Evolutionary conservation across 1,139 yeast species (phyloP).

Genomic region (Magnusiomyces suaveolens): DNA sequence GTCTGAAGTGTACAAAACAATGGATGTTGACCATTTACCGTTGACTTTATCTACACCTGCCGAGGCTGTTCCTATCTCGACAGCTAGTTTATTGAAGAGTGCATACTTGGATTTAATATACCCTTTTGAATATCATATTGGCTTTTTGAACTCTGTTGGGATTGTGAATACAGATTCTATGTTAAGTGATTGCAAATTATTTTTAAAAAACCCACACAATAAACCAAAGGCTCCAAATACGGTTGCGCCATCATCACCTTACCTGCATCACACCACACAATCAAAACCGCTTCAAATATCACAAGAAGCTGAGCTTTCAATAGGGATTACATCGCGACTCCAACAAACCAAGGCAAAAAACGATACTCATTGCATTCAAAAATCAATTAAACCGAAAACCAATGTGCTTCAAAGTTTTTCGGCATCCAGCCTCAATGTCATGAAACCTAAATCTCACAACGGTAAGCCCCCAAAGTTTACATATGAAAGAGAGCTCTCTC

Average conservation of each 20-base stretch:
- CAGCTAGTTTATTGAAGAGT: not conserved
- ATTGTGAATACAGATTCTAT: slow-evolving; percentile 10
- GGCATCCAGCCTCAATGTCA: not conserved
- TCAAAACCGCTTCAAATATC: not conserved
- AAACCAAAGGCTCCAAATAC: too few species aligned
- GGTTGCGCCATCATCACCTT: not conserved
- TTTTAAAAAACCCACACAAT: not conserved
- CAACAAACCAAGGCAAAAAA: not conserved
- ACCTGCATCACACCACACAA: not conserved
- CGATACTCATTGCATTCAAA: not conserved
- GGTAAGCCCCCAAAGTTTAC: too few species aligned
- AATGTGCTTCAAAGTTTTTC: not conserved
- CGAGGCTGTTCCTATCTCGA: too few species aligned
- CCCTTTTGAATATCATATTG: slow-evolving; percentile 29
- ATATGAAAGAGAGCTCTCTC: not conserved
- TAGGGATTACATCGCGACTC: not conserved
- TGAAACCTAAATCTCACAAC: not conserved
- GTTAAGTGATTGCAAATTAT: slow-evolving; percentile 7
- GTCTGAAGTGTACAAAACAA: slow-evolving; percentile 21
- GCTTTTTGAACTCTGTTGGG: slow-evolving; percentile 10
- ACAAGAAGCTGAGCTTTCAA: not conserved
- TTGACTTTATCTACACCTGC: too few species aligned
- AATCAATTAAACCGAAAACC: not conserved
- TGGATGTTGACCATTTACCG: not conserved
- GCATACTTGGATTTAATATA: slow-evolving; percentile 16